Base-by-base conservation (phyloP, 2,329 filamentous ascomycete genomes). In the Phyllosticta citriasiana region DNA sequence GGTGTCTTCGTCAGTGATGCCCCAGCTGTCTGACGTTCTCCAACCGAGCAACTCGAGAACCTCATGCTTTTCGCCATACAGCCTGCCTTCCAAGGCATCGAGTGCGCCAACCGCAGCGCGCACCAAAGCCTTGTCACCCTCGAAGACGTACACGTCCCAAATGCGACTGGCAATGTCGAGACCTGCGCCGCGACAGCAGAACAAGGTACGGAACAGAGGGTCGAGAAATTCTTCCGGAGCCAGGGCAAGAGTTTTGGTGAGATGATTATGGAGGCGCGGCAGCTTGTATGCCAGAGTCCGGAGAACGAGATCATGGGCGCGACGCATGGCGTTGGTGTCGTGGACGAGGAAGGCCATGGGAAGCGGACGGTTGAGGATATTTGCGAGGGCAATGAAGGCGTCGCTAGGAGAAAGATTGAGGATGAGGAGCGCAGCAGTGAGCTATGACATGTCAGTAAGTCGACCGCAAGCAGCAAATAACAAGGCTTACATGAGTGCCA, bases 121-220 rank as follows among this genome's bases (percentile, higher is more conserved):
- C 6, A 93, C 82, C 0, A 92, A 76, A 1, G 89, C 78, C 1
- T 82, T 79, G 65, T 95, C 90, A 26, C 89, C 88, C 69, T 95
- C 90, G 65, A 95, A 91, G 2, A 89, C 84, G 66, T 89, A 91
- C 0, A 93, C 84, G 65, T 95, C 90, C 88, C 88, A 93, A 12
- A 94, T 74, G 2, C 90, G 78, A 1, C 85, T 83, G 3, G 85
- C 87, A 66, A 88, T 82, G 67, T 92, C 89, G 16, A 91, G 79
- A 7, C 82, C 81, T 3, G 90, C 74, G 50, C 87, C 87, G 2
- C 67, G 67, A 40, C 33, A 40, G 58, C 71, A 73, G 70, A 90
- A 89, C 5, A 91, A 76, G 16, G 79, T 79, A 5, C 81, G 81
- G 67, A 90, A 88, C 57, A 89, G 76, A 14, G 80, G 76, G 27